Conservation (phyloP, 306 rosid genomes). For the Inga laurina region DNA sequence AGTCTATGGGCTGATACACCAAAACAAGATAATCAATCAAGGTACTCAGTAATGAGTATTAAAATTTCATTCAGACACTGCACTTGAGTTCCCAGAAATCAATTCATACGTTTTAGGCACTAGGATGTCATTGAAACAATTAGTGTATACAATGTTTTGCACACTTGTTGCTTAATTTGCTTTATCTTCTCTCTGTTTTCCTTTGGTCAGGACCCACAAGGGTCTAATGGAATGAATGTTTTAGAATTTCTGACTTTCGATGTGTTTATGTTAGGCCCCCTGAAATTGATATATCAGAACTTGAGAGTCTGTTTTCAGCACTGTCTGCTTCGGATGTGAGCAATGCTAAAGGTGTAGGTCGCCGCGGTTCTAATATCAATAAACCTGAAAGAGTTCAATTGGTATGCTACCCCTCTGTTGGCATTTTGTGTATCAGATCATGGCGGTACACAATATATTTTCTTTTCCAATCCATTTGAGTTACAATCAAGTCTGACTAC, state of each 20-base stretch:
- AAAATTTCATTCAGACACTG: constrained; percentile 28
- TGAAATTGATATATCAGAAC: constrained; percentile 97
- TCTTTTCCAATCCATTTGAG: not conserved
- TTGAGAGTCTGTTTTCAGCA: constrained; percentile 93
- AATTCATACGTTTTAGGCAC: not conserved
- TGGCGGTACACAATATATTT: not conserved
- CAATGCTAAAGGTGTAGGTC: constrained; percentile 63
- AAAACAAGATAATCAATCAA: constrained; percentile 72
- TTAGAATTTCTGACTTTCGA: constrained; percentile 40
- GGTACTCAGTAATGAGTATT: constrained; percentile 48
- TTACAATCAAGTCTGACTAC: not conserved
- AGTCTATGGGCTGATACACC: constrained; percentile 96
- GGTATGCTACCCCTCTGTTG: constrained; percentile 52
- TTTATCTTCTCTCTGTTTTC: not conserved
- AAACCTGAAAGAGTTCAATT: constrained; percentile 95
- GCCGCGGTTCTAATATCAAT: constrained; percentile 87
- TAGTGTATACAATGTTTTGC: not conserved
- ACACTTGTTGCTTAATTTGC: constrained; percentile 29
- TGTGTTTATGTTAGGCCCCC: constrained; percentile 71
- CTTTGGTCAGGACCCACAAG: constrained; percentile 11
- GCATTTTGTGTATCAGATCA: not conserved
- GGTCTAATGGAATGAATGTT: constrained; percentile 20
- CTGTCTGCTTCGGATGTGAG: constrained; percentile 78
- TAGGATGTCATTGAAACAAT: not conserved
- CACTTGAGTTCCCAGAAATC: constrained; percentile 2